A percentile compares a stretch with the other conserved stretches of the same genome.
Conservation (phyloP, 2,329 filamentous ascomycete species). For the Neopestalotiopsis sp. region DNA sequence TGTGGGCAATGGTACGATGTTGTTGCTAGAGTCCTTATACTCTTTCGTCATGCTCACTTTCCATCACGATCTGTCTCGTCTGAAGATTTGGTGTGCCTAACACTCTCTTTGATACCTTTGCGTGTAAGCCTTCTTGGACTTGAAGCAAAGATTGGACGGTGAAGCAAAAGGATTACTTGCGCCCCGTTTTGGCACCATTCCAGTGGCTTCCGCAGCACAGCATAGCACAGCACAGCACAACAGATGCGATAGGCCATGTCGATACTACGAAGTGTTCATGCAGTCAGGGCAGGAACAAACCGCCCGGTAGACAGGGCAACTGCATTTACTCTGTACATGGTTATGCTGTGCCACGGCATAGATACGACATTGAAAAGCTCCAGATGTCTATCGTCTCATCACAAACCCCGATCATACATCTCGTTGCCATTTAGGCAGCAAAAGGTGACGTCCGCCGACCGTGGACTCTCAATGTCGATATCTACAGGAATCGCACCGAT, state of each 20-base stretch:
- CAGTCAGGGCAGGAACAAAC: not conserved
- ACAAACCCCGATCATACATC: too few species aligned
- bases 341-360: not conserved
- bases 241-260: not conserved
- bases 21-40: not conserved
- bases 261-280: not conserved
- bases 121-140: not conserved
- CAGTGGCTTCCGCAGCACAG: not conserved
- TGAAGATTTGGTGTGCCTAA: too few species aligned
- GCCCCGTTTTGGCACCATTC: not conserved
- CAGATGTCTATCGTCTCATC: too few species aligned
- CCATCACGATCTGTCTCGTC: not conserved
- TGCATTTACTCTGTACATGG: not conserved
- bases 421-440: too few species aligned
- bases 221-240: not conserved
- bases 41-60: not conserved
- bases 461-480: too few species aligned
- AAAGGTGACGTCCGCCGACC: too few species aligned
- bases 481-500: too few species aligned
- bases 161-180: not conserved
- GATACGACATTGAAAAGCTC: too few species aligned
- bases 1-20: conserved; percentile 9
- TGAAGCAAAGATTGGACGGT: not conserved
- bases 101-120: not conserved
- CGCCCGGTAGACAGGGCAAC: not conserved